Base-by-base conservation (phyloP, 345 rosid genomes). In the Physaria fendleri region DNA sequence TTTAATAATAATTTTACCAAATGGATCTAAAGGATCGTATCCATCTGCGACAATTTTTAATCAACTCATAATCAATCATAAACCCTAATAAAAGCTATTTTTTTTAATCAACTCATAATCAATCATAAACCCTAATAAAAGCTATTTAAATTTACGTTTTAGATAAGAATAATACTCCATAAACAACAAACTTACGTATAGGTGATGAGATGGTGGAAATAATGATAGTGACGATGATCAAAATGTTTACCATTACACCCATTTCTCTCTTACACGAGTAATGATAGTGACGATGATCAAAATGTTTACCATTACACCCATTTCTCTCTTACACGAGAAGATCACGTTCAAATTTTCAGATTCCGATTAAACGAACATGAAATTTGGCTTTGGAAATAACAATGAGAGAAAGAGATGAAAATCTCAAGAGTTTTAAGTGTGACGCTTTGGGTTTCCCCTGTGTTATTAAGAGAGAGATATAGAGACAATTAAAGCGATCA, bases 21-120 rank as follows among this genome's bases (percentile, higher is more conserved):
- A 15, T 17, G 98, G 95, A 88, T 91, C 98, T 74, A 88, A 27
- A 5, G 94, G 80, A 78, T 91, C 98, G 77, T 62, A 88, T 47
- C 83, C 95, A 79, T 77, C 98, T 91, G 83, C 73, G 77, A 16
- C 41, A 45, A 29, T 37, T 45, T 47, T 23, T n/a, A n/a, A 14
- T 22, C 34, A 66, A 15, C n/a, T n/a, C n/a, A n/a, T 58, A 13
- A 1, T 28, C n/a, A 40, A 37, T 67, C 49, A 51, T 37, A 42
- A 58, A 33, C 14, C 50, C 21, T 28, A 30, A n/a, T n/a, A n/a
- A n/a, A n/a, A n/a, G n/a, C n/a, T n/a, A n/a, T n/a, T n/a, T n/a
- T n/a, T n/a, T n/a, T n/a, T n/a, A n/a, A n/a, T n/a, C n/a, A n/a
- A n/a, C n/a, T n/a, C n/a, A n/a, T n/a, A n/a, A n/a, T n/a, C n/a